These are phyloP conservation scores for Xylaria intraflava DNA, from an alignment of 495 filamentous ascomycete species.

Conservation along the genomic window DNA sequence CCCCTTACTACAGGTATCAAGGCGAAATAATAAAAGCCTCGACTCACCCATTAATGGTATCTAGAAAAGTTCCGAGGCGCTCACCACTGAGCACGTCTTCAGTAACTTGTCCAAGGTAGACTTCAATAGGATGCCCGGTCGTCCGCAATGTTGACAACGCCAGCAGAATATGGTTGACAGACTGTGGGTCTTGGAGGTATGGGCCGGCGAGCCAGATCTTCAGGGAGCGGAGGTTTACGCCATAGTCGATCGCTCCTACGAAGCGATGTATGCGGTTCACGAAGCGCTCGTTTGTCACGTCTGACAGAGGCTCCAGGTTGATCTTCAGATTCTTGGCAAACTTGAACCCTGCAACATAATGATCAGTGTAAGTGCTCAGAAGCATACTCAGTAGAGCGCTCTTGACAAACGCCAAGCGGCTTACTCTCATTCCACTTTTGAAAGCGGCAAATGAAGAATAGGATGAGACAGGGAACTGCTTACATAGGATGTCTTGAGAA, in stretches of 20 bases:
- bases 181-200: neutral
- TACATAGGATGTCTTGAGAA: neutral
- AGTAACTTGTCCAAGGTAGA: neutral
- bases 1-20: neutral
- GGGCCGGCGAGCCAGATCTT: neutral
- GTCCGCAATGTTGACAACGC: neutral
- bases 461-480: neutral
- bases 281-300: neutral
- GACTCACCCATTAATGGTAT: neutral
- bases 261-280: neutral
- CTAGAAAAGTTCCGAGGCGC: neutral
- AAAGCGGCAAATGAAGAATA: neutral
- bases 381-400: too few species aligned
- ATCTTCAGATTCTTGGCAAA: constrained; percentile 1
- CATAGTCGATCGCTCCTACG: neutral
- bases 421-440: too few species aligned
- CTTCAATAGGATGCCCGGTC: neutral
- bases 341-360: neutral
- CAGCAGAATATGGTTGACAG: neutral
- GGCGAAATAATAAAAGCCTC: neutral
- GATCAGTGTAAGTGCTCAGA: neutral
- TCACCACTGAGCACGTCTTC: neutral
- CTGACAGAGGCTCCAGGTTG: neutral
- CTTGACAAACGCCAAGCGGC: too few species aligned
- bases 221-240: constrained; percentile 2